phyloP scores from a whole-genome alignment of 192 early-diverging fungal genomes.

The Thoreauomyces humboldtii region DNA sequence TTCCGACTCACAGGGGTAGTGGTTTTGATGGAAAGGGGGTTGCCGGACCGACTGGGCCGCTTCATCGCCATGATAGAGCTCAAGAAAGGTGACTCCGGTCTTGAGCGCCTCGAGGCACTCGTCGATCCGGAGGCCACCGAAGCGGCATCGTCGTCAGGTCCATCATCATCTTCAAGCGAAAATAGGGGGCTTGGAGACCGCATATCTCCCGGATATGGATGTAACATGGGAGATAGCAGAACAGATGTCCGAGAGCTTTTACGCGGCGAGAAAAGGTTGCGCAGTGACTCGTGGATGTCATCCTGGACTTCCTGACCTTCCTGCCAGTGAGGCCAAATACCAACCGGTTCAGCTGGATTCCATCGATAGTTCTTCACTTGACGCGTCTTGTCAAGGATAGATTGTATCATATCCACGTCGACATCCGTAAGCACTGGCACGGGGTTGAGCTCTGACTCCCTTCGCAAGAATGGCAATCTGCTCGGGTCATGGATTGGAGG shows the following conservation, averaged over 20 bases:
- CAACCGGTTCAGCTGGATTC: conserved; percentile 36
- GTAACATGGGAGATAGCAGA: conserved; percentile 13
- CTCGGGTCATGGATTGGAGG: neutral
- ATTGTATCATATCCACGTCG: conserved; percentile 16
- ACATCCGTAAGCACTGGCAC: conserved; percentile 6
- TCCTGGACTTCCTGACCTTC: conserved; percentile 20
- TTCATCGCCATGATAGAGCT: conserved; percentile 14
- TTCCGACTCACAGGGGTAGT: neutral
- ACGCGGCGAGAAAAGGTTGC: conserved; percentile 9
- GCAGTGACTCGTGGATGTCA: conserved; percentile 1
- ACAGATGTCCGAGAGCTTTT: conserved; percentile 14
- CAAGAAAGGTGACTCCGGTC: conserved; percentile 4
- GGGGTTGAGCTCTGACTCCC: neutral
- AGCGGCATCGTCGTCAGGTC: conserved; percentile 29
- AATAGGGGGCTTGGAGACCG: conserved; percentile 46
- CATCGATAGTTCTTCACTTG: conserved; percentile 45
- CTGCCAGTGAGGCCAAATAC: conserved; percentile 44
- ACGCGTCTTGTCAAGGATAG: conserved; percentile 35
- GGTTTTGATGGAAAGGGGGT: conserved; percentile 16
- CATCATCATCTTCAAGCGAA: conserved; percentile 37
- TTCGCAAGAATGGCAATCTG: neutral
- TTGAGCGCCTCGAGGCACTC: conserved; percentile 24
- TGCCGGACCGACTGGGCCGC: conserved; percentile 14
- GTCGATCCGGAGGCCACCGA: conserved; percentile 24
- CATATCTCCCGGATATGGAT: conserved; percentile 16